These are phyloP conservation scores for Camellia granthamiana DNA, from an alignment of 148 eudicot genomes.

Conservation along the genomic window DNA sequence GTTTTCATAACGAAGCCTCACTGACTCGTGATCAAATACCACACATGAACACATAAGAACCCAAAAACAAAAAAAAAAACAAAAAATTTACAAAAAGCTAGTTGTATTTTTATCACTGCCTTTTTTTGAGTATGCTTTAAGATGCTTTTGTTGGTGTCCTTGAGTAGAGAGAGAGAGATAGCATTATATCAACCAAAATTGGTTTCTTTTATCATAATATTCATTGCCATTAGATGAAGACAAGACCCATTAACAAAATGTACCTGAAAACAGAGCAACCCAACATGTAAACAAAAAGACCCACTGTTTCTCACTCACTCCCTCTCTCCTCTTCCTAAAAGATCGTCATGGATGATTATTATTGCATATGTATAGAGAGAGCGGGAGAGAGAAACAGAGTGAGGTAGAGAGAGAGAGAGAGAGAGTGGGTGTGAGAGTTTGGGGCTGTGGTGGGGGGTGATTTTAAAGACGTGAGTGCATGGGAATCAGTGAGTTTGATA, in stretches of 20 bases:
- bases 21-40: slow-evolving; percentile 22
- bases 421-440: neutral
- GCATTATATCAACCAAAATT: slow-evolving; percentile 14
- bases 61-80: neutral
- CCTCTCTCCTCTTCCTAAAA: neutral
- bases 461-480: slow-evolving; percentile 20
- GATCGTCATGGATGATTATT: neutral
- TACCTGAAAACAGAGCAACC: slow-evolving; percentile 9
- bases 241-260: slow-evolving; percentile 28
- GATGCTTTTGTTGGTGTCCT: slow-evolving; percentile 7
- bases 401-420: neutral
- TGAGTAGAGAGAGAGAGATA: neutral
- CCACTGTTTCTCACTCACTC: neutral
- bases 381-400: neutral
- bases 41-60: slow-evolving; percentile 6
- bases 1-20: slow-evolving; percentile 10
- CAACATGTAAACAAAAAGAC: neutral
- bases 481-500: slow-evolving; percentile 22
- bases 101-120: neutral
- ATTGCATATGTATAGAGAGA: neutral
- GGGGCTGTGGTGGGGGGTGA: slow-evolving; percentile 4
- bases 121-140: slow-evolving; percentile 4
- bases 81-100: too few species aligned
- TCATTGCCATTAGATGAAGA: slow-evolving; percentile 15
- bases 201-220: slow-evolving; percentile 12